These are phyloP conservation scores for Apiospora rasikravindrae DNA, from an alignment of 2,329 filamentous ascomycete species.

Conservation along the genomic window DNA sequence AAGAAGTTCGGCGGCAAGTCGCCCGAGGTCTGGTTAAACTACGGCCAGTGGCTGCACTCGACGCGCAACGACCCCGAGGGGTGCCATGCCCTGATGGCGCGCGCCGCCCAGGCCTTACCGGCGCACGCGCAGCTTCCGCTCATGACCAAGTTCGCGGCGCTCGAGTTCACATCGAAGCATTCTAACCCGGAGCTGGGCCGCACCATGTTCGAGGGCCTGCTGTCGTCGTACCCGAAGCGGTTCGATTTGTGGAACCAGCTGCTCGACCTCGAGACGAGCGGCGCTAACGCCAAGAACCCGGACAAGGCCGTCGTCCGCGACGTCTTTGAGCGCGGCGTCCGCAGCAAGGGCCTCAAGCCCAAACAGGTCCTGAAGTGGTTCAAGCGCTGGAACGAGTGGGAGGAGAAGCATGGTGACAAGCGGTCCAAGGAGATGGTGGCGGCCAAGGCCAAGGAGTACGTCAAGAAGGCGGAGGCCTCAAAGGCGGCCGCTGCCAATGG, in stretches of 20 bases:
- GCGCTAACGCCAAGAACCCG: constrained; percentile 50
- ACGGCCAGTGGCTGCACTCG: constrained; percentile 89
- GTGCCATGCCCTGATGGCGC: constrained; percentile 77
- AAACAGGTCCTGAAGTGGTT: constrained; percentile 88
- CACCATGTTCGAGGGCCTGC: constrained; percentile 89
- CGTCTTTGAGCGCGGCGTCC: constrained; percentile 81
- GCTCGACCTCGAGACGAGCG: constrained; percentile 74
- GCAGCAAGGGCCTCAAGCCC: constrained; percentile 74
- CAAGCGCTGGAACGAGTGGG: constrained; percentile 89
- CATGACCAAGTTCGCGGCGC: constrained; percentile 84
- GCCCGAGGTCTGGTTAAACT: constrained; percentile 89
- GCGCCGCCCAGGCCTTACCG: constrained; percentile 82
- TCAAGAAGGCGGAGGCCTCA: constrained; percentile 51
- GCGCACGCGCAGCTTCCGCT: constrained; percentile 71
- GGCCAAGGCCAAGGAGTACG: constrained; percentile 73
- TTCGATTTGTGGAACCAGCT: constrained; percentile 93
- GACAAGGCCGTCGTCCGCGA: constrained; percentile 66
- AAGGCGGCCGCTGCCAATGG: constrained; percentile 6
- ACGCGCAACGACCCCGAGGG: constrained; percentile 72
- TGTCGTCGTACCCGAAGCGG: constrained; percentile 85
- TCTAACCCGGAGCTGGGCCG: constrained; percentile 90
- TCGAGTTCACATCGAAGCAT: constrained; percentile 85
- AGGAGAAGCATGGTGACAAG: constrained; percentile 73
- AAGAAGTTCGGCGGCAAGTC: constrained; percentile 88
- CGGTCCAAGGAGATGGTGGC: constrained; percentile 75